phyloP scores from a whole-genome alignment of 257 asterid species.

The Ligustrum vulgare region DNA sequence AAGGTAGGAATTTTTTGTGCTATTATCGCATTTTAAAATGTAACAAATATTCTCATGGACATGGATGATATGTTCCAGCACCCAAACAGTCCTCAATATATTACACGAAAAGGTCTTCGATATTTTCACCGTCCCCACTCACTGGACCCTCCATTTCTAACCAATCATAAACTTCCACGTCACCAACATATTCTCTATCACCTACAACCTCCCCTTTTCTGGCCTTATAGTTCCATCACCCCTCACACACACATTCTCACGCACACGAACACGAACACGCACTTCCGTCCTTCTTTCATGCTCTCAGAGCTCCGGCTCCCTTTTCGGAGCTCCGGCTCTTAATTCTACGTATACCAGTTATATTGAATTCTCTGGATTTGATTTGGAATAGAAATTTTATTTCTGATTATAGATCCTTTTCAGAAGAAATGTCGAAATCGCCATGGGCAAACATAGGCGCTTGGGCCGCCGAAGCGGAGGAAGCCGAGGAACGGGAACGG shows the following conservation, averaged over 20 bases:
- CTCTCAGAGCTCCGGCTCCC: slow-evolving; percentile 33
- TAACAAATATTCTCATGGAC: no score
- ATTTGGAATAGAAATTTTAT: neutral
- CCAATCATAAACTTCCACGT: slow-evolving; percentile 23
- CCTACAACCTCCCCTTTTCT: neutral
- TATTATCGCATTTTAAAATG: no score
- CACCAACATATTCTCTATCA: neutral
- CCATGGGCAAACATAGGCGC: slow-evolving; percentile 92
- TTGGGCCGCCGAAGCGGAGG: slow-evolving; percentile 98
- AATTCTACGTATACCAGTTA: neutral
- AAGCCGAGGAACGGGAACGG: slow-evolving; percentile 70
- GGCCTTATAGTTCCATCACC: neutral
- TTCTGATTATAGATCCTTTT: slow-evolving; percentile 25
- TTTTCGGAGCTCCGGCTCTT: slow-evolving; percentile 31
- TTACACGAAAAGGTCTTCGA: neutral
- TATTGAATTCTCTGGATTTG: slow-evolving; percentile 15
- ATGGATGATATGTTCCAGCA: no score
- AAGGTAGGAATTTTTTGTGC: no score
- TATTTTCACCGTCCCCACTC: neutral
- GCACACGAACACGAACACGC: neutral
- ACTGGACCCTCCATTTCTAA: neutral
- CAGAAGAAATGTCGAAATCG: slow-evolving; percentile 69
- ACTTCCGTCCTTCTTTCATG: neutral
- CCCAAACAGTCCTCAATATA: no score
- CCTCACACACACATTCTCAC: neutral